Base-by-base conservation (phyloP, 1,284 basidiomycete genomes). In the Trichosporon inkin region DNA sequence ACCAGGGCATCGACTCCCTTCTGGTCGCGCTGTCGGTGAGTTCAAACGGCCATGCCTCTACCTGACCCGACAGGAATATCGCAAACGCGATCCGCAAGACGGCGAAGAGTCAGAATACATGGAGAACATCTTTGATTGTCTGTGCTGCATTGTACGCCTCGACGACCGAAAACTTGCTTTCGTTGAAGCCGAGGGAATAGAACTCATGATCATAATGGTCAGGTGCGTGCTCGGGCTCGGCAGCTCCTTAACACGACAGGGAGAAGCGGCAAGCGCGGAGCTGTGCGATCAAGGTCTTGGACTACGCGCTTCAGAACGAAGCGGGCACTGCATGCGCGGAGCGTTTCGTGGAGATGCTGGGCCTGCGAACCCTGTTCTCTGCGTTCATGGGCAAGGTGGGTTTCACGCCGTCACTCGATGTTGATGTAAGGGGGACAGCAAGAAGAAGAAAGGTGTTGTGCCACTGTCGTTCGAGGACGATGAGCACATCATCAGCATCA, bases 181-280 rank as follows among this genome's bases (percentile, higher is more conserved):
- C 79, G 78, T 93, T 10, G 84, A 87, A n/a, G 88, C 86, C 10
- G 96, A 99, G 76, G 96, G 96, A 1, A 86, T 93, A 11, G 96
- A 99, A 70, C 82, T 99, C 22, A 97, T 99, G 93, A 84, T 96
- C 19, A 81, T 98, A 62, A 88, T 98, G 82, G 90, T 98, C 86
- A 93, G 89, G 90, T 93, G 67, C 51, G 86, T 32, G 28, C 28
- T 78, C 28, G 24, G 5, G 3, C 17, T 52, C 8, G 35, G 2
- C 6, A 5, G 20, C 3, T 8, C 16, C 16, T 57, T 57, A 60
- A 57, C 57, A 28, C 36, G 49, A 34, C 69, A 94, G 91, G 75
- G 89, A 90, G 67, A 96, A 92, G 74, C 84, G 84, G 66, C 83
- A 89, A 60, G 85, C 90, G 1, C 85, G 87, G 54, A 88, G 86